Conservation (phyloP, 1,139 yeast genomes). For the Scheffersomyces stambukii region DNA sequence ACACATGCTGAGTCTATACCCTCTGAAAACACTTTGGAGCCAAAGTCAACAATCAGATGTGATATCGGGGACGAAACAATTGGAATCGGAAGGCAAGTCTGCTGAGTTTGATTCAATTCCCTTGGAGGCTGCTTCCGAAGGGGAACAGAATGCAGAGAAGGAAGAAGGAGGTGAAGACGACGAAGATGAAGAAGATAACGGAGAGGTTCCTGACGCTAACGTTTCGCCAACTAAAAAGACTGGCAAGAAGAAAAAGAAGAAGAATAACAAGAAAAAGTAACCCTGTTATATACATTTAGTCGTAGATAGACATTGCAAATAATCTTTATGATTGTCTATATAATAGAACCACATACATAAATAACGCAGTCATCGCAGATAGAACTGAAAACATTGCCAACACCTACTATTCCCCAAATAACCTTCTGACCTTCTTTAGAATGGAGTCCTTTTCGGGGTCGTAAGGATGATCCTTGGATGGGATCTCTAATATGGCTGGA, state of each 20-base stretch:
- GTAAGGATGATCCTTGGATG: conserved; percentile 97
- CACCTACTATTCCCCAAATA: conserved; percentile 92
- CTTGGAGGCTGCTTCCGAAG: conserved; percentile 1
- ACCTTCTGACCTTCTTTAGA: conserved; percentile 86
- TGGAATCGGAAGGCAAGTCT: conserved; percentile 7
- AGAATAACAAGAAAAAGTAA: conserved; percentile 8
- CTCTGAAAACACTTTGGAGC: too few relatives aligned
- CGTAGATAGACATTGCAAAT: neutral
- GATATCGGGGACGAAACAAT: too few relatives aligned
- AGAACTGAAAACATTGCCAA: too few relatives aligned
- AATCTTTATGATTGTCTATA: conserved; percentile 2
- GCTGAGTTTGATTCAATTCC: conserved; percentile 2
- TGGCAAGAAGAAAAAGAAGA: conserved; percentile 15
- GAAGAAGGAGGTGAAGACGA: conserved; percentile 15
- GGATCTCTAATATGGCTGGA: conserved; percentile 95
- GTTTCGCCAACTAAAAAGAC: conserved; percentile 8
- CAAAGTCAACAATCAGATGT: too few relatives aligned
- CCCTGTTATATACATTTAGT: conserved; percentile 3
- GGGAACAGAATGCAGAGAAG: conserved; percentile 4
- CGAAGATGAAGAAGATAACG: conserved; percentile 18
- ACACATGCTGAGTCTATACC: conserved; percentile 5
- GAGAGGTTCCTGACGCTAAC: conserved; percentile 1
- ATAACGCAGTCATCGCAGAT: neutral
- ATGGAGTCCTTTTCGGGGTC: conserved; percentile 98
- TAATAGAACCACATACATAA: conserved; percentile 1